Conservation (phyloP, 176 grass and related monocot genomes). For the Ananas comosus region DNA sequence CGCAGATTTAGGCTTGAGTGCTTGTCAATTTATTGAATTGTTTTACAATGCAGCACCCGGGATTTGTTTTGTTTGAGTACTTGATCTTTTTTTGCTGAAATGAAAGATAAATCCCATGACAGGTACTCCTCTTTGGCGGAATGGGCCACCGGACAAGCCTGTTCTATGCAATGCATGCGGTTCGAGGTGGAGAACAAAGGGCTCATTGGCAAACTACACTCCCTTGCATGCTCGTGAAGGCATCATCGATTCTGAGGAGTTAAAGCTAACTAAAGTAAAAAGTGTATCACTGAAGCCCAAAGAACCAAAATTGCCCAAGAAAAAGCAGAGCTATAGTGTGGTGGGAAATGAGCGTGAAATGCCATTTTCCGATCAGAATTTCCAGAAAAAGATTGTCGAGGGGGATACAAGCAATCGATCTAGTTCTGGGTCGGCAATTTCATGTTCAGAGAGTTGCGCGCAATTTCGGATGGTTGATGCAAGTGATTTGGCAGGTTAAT, state of each 20-base stretch:
- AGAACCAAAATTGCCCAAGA: conserved; percentile 43
- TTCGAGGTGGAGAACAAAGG: conserved; percentile 89
- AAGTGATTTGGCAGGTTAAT: conserved; percentile 65
- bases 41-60: not conserved
- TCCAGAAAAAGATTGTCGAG: conserved; percentile 47
- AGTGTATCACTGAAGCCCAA: conserved; percentile 31
- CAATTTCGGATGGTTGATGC: conserved; percentile 49
- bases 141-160: conserved; percentile 86
- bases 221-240: conserved; percentile 67
- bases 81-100: conserved; percentile 27
- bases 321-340: conserved; percentile 28
- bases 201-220: conserved; percentile 81
- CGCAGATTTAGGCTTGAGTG: no score
- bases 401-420: conserved; percentile 46
- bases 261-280: conserved; percentile 50
- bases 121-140: conserved; percentile 97
- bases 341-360: conserved; percentile 35
- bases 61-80: conserved; percentile 3
- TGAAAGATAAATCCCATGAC: conserved; percentile 30
- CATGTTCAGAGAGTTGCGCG: conserved; percentile 79
- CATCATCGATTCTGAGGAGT: conserved; percentile 39
- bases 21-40: not conserved
- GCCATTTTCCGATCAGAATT: conserved; percentile 69
- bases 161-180: conserved; percentile 98
- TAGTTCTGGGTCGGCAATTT: conserved; percentile 71